Conservation (phyloP, 805 yeast genomes). For the Candida dendrica region DNA sequence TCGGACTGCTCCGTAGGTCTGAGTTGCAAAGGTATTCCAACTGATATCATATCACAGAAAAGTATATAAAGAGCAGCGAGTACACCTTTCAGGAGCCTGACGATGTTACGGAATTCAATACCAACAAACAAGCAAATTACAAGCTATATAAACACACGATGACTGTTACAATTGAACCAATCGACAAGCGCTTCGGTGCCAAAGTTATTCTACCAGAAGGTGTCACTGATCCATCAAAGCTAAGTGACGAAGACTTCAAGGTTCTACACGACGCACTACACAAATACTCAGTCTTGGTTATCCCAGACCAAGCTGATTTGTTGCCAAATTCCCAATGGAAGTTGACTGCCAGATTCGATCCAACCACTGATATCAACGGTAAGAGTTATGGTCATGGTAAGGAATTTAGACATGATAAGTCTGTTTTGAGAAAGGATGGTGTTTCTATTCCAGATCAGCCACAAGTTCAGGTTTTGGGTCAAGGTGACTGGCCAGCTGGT, state of each 20-base stretch:
- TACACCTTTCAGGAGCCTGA: no score
- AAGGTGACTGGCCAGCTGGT: constrained; percentile 63
- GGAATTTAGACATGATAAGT: constrained; percentile 55
- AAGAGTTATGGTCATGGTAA: constrained; percentile 83
- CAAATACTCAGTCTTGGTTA: constrained; percentile 62
- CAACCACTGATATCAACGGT: constrained; percentile 41
- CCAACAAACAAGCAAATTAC: no score
- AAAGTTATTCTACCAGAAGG: constrained; percentile 55
- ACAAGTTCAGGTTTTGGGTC: constrained; percentile 86
- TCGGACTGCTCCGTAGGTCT: no score
- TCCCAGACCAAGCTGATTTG: constrained; percentile 64
- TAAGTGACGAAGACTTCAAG: constrained; percentile 60
- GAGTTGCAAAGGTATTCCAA: no score
- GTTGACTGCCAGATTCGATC: constrained; percentile 74
- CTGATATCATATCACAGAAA: no score
- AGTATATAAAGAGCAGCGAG: no score
- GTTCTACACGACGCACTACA: constrained; percentile 57
- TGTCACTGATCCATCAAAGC: constrained; percentile 64
- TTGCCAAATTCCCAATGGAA: constrained; percentile 70
- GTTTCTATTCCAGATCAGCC: constrained; percentile 75
- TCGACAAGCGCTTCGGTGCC: constrained; percentile 60
- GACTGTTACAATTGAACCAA: not conserved
- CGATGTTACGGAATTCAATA: no score
- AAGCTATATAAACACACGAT: no score
- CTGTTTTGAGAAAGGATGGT: constrained; percentile 77